Conservation (phyloP, 495 filamentous ascomycete genomes). For the Neurospora sp. region DNA sequence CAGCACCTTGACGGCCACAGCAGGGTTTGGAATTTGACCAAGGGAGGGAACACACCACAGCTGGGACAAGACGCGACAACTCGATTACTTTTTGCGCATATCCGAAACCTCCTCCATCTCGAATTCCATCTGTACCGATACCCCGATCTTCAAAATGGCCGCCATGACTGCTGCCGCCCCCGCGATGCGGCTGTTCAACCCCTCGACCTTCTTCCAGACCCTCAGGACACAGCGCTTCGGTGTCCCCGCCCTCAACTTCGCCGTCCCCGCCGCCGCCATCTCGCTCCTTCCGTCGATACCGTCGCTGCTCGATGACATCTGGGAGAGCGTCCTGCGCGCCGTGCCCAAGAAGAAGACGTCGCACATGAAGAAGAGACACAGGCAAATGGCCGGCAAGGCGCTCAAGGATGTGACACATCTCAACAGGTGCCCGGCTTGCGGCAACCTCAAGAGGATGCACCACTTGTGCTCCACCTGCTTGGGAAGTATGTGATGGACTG, state of each 20-base stretch:
- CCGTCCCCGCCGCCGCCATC: conserved; percentile 45
- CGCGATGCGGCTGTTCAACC: conserved; percentile 28
- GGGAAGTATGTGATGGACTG: conserved; percentile 22
- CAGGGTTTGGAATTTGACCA: background rate
- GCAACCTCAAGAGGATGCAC: conserved; percentile 78
- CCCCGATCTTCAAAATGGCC: conserved; percentile 19
- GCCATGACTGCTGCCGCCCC: conserved; percentile 14
- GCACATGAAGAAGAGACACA: conserved; percentile 86
- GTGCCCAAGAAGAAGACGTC: conserved; percentile 99
- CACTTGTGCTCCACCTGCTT: conserved; percentile 71
- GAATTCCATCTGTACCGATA: background rate
- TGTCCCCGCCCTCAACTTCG: conserved; percentile 37
- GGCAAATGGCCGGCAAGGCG: conserved; percentile 89
- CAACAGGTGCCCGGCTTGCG: conserved; percentile 82
- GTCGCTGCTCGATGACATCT: conserved; percentile 60
- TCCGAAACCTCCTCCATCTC: background rate
- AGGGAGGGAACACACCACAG: background rate
- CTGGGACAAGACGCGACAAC: background rate
- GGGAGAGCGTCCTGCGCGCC: conserved; percentile 84
- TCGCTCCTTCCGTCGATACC: conserved; percentile 41
- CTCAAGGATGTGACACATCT: conserved; percentile 80
- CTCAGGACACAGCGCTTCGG: conserved; percentile 28
- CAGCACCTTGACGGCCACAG: background rate
- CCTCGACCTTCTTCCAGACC: conserved; percentile 26
- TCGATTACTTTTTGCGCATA: background rate